A percentile compares a stretch with the other conserved stretches of the same genome.
phyloP scores from a whole-genome alignment of 2,329 filamentous ascomycete species.

The Arthroderma uncinatum region DNA sequence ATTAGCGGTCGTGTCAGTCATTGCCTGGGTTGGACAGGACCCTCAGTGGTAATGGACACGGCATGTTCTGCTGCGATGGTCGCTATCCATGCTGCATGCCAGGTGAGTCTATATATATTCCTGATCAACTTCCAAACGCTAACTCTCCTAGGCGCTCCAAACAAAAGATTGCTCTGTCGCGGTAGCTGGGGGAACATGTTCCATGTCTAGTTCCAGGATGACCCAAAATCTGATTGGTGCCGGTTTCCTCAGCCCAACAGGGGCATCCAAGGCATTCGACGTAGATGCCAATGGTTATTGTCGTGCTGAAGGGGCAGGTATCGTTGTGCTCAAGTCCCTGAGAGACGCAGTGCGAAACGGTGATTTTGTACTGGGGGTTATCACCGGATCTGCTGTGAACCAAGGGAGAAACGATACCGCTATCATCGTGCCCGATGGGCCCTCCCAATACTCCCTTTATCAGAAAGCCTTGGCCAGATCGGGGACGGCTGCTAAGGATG shows the following conservation, averaged over 20 bases:
- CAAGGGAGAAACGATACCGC: conserved; percentile 36
- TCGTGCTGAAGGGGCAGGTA: conserved; percentile 63
- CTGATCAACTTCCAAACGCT: conserved; percentile 22
- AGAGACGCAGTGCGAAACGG: conserved; percentile 67
- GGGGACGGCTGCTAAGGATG: conserved; percentile 41
- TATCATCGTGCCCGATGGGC: conserved; percentile 26
- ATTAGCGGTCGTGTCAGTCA: conserved; percentile 22
- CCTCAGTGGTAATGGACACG: conserved; percentile 21
- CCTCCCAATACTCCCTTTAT: conserved; percentile 21
- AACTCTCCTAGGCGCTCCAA: conserved; percentile 23
- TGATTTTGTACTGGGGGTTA: conserved; percentile 42
- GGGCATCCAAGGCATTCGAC: conserved; percentile 70
- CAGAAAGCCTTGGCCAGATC: conserved; percentile 18
- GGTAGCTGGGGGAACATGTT: conserved; percentile 12
- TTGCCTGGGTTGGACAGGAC: conserved; percentile 21
- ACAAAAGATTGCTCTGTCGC: conserved; percentile 12
- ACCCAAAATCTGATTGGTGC: conserved; percentile 30
- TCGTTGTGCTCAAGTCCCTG: conserved; percentile 65
- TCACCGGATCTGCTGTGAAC: conserved; percentile 35
- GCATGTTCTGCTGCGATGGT: conserved; percentile 21
- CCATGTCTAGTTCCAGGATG: neutral
- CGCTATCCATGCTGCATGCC: conserved; percentile 23
- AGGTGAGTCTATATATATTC: conserved; percentile 23
- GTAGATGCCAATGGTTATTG: conserved; percentile 73
- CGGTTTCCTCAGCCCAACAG: conserved; percentile 59